phyloP scores from a whole-genome alignment of 2,329 filamentous ascomycete genomes.

The Hymenotorrendiella dingleyae region DNA sequence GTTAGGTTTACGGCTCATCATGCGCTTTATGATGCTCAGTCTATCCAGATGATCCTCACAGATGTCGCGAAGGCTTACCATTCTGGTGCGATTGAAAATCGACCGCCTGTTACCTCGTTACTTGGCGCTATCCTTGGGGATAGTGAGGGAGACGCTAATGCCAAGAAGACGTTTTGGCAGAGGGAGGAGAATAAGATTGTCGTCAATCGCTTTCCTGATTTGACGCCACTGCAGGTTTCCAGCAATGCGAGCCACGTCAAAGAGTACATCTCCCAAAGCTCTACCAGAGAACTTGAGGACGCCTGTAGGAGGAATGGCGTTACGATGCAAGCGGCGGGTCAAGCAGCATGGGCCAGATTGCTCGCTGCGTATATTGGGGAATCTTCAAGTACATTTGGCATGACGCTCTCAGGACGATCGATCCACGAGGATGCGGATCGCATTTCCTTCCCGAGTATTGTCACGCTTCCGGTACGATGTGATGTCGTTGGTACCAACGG shows the following conservation, averaged over 20 bases:
- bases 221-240: slow-evolving; percentile 55
- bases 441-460: slow-evolving; percentile 71
- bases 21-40: slow-evolving; percentile 78
- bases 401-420: slow-evolving; percentile 70
- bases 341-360: slow-evolving; percentile 72
- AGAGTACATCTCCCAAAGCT: slow-evolving; percentile 34
- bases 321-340: slow-evolving; percentile 70
- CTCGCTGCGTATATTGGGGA: slow-evolving; percentile 75
- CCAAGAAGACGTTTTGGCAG: slow-evolving; percentile 57
- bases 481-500: slow-evolving; percentile 46
- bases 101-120: slow-evolving; percentile 35
- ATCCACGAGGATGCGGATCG: slow-evolving; percentile 50
- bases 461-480: slow-evolving; percentile 70
- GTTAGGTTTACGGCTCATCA: slow-evolving; percentile 50
- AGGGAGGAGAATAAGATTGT: slow-evolving; percentile 45
- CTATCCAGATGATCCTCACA: slow-evolving; percentile 58
- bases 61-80: slow-evolving; percentile 45
- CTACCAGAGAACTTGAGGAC: slow-evolving; percentile 44
- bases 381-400: slow-evolving; percentile 66
- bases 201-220: slow-evolving; percentile 67
- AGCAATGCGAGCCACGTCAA: slow-evolving; percentile 29
- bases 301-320: slow-evolving; percentile 52
- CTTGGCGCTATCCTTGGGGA: slow-evolving; percentile 40
- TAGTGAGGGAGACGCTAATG: slow-evolving; percentile 23
- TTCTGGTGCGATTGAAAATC: slow-evolving; percentile 19